phyloP scores from a whole-genome alignment of 768 basidiomycete species.

The Calocybe indica region DNA sequence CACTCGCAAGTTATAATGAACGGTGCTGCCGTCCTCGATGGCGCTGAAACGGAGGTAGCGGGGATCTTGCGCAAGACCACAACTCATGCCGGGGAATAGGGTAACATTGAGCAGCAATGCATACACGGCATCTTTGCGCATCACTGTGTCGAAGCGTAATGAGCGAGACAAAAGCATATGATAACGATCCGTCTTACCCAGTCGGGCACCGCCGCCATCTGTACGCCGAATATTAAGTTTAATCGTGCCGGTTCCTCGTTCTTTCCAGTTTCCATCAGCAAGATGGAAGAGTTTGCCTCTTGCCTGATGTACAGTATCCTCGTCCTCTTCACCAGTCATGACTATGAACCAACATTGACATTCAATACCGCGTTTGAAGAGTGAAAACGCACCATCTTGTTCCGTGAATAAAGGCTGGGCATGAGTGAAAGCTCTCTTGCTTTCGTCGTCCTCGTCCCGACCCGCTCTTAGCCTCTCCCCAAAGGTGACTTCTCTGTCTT shows the following conservation, averaged over 20 bases:
- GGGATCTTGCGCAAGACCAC: constrained; percentile 67
- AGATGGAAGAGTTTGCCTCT: constrained; percentile 72
- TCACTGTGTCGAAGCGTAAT: constrained; percentile 40
- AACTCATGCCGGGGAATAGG: constrained; percentile 75
- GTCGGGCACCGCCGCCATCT: constrained; percentile 64
- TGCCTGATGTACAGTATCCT: constrained; percentile 69
- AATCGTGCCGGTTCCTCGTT: constrained; percentile 67
- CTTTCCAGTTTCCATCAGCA: constrained; percentile 62
- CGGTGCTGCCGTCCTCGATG: constrained; percentile 52
- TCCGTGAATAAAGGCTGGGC: constrained; percentile 49
- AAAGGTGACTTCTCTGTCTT: constrained; percentile 40
- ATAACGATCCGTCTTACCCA: constrained; percentile 38
- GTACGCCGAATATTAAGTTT: constrained; percentile 60
- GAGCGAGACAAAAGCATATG: not conserved
- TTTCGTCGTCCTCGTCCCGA: constrained; percentile 53
- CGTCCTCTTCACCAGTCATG: constrained; percentile 77
- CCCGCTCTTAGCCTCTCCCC: constrained; percentile 62
- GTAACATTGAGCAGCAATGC: constrained; percentile 68
- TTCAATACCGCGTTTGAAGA: not conserved
- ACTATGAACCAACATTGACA: constrained; percentile 31
- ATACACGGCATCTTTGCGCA: constrained; percentile 83
- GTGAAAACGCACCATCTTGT: constrained; percentile 51
- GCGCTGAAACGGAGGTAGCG: constrained; percentile 74
- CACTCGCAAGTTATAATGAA: constrained; percentile 66
- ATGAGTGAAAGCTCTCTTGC: constrained; percentile 41